Conservation (phyloP, 78 protist species). For the Bigelowiella natans region DNA sequence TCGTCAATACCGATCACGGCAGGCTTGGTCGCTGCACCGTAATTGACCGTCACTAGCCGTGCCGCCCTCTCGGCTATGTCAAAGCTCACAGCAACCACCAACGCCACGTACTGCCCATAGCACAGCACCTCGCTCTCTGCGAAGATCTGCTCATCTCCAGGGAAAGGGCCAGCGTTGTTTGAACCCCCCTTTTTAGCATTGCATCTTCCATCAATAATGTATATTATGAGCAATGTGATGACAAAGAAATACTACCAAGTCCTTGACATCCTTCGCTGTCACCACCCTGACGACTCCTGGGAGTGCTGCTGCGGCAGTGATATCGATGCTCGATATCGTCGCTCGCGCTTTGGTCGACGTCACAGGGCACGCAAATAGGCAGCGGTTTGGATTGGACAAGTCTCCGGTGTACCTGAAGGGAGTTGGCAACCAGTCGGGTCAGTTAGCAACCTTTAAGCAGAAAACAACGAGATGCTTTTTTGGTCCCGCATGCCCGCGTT, state of each 20-base stretch:
- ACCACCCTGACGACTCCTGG: conserved; percentile 33
- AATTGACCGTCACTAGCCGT: not conserved
- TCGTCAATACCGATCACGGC: not conserved
- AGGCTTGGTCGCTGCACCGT: not conserved
- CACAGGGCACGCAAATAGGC: too few species aligned
- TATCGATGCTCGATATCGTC: not conserved
- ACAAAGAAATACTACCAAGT: too few species aligned
- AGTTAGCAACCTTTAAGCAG: too few species aligned
- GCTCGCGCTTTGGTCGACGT: not conserved
- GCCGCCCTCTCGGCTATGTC: conserved; percentile 29
- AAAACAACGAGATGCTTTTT: too few species aligned
- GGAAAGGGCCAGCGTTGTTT: too few species aligned
- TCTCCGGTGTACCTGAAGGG: too few species aligned
- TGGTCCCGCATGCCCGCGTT: too few species aligned
- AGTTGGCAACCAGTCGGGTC: too few species aligned
- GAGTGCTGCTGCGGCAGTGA: not conserved
- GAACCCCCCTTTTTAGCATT: too few species aligned
- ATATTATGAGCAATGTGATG: too few species aligned
- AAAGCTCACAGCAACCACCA: conserved; percentile 37
- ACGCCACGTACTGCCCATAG: conserved; percentile 22
- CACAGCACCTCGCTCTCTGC: conserved; percentile 9
- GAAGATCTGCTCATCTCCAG: too few species aligned
- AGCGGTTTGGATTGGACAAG: not conserved
- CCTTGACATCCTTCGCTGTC: conserved; percentile 15
- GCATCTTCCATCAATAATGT: too few species aligned